phyloP scores from a whole-genome alignment of 805 yeast genomes.

The Pichia membranifaciens region DNA sequence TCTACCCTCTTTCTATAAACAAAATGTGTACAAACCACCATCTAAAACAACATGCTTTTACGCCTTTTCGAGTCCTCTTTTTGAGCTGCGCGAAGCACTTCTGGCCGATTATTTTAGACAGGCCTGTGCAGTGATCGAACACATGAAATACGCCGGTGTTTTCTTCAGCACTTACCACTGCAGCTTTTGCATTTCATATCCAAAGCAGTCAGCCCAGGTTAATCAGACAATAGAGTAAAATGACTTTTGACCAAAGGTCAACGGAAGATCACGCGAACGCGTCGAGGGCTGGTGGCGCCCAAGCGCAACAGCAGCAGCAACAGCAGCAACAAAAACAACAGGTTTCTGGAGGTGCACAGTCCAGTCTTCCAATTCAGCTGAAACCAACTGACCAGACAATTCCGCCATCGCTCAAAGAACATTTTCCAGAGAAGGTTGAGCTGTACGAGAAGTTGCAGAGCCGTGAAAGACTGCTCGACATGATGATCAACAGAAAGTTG shows the following conservation, averaged over 20 bases:
- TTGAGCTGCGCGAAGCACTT: too few species aligned
- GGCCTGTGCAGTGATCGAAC: too few species aligned
- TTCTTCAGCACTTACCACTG: too few species aligned
- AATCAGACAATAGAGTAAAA: background rate
- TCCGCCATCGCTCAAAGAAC: constrained; percentile 24
- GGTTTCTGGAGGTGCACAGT: constrained; percentile 12
- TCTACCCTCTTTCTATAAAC: too few species aligned
- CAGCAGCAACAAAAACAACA: constrained; percentile 3
- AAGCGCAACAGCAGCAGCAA: constrained; percentile 5
- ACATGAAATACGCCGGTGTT: too few species aligned
- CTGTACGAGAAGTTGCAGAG: constrained; percentile 65
- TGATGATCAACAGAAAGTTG: constrained; percentile 74
- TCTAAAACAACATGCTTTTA: too few species aligned
- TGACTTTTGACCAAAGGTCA: background rate
- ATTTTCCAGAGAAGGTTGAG: constrained; percentile 47
- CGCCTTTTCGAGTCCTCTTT: too few species aligned
- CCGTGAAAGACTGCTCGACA: constrained; percentile 79
- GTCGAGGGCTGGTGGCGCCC: background rate
- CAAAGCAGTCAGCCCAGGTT: too few species aligned
- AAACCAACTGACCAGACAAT: constrained; percentile 34
- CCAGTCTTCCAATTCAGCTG: constrained; percentile 24
- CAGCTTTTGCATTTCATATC: too few species aligned
- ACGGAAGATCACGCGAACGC: background rate
- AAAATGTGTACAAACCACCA: too few species aligned
- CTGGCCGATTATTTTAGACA: too few species aligned